Evolutionary conservation across 768 basidiomycete genomes (phyloP).

Genomic region (Hortiboletus campestris): DNA sequence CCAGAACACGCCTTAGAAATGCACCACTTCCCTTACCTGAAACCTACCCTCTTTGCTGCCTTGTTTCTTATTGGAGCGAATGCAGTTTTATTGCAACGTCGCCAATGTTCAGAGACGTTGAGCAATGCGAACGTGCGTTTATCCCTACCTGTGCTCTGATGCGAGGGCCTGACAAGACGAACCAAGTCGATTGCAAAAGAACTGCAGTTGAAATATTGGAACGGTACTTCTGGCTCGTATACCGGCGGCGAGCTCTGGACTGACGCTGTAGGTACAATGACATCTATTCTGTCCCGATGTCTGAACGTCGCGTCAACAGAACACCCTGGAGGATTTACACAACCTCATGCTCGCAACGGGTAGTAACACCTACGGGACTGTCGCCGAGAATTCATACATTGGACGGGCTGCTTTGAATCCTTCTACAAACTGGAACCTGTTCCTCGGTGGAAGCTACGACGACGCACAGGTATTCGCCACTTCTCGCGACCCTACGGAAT

Average conservation of each 20-base stretch:
- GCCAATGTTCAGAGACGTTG: constrained; percentile 9
- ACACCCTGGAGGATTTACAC: constrained; percentile 55
- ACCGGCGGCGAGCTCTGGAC: constrained; percentile 56
- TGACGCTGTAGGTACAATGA: constrained; percentile 42
- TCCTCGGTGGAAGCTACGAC: constrained; percentile 50
- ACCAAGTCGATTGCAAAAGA: constrained; percentile 25
- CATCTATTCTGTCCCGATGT: not conserved
- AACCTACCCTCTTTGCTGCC: not conserved
- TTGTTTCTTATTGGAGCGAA: constrained; percentile 1
- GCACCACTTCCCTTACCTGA: not conserved
- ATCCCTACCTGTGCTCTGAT: not conserved
- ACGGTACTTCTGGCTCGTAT: constrained; percentile 39
- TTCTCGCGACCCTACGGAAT: not conserved
- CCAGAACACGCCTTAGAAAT: not conserved
- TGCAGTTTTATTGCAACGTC: not conserved
- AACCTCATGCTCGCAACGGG: constrained; percentile 55
- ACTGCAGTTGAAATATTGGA: constrained; percentile 40
- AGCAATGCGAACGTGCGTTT: constrained; percentile 12
- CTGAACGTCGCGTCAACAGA: constrained; percentile 33
- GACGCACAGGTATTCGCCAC: constrained; percentile 44
- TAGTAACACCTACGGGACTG: constrained; percentile 35
- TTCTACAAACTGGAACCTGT: constrained; percentile 40
- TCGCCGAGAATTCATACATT: constrained; percentile 46
- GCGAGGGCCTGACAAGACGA: not conserved
- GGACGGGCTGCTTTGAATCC: constrained; percentile 42